Percentiles rank a stretch among this genome's conserved stretches.
phyloP scores from a whole-genome alignment of 345 rosid genomes.

The Camelina laxa region DNA sequence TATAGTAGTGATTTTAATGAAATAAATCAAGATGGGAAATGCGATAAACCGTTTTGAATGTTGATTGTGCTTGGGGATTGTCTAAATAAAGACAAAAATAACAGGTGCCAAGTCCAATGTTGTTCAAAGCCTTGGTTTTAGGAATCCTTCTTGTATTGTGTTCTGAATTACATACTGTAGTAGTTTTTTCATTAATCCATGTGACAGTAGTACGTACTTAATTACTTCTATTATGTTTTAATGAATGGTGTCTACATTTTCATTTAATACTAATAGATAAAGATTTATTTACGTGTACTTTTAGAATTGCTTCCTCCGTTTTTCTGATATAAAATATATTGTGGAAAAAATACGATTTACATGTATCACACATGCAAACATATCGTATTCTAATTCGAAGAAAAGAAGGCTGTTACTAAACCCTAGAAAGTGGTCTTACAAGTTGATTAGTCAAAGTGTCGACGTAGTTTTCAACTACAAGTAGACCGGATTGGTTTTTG shows the following conservation, averaged over 20 bases:
- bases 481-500: slow-evolving; percentile 19
- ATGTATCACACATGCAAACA: background rate
- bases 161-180: slow-evolving; percentile 11
- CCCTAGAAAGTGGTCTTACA: slow-evolving; percentile 34
- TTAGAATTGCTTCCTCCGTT: background rate
- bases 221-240: background rate
- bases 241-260: background rate
- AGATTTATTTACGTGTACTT: background rate
- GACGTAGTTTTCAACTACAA: slow-evolving; percentile 15
- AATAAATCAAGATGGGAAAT: slow-evolving; percentile 16
- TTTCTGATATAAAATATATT: background rate
- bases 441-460: slow-evolving; percentile 31
- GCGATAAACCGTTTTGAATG: slow-evolving; percentile 35
- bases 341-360: background rate
- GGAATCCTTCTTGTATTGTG: slow-evolving; percentile 24
- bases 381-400: background rate
- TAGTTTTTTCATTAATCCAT: background rate
- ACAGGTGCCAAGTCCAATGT: slow-evolving; percentile 35
- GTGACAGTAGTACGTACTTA: background rate
- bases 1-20: background rate
- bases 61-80: slow-evolving; percentile 38
- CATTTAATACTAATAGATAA: background rate
- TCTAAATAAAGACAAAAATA: slow-evolving; percentile 23
- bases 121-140: slow-evolving; percentile 46
- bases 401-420: slow-evolving; percentile 12